Evolutionary conservation across 164 flowering plant species (phyloP).

Genomic region (Kingdonia uniflora): DNA sequence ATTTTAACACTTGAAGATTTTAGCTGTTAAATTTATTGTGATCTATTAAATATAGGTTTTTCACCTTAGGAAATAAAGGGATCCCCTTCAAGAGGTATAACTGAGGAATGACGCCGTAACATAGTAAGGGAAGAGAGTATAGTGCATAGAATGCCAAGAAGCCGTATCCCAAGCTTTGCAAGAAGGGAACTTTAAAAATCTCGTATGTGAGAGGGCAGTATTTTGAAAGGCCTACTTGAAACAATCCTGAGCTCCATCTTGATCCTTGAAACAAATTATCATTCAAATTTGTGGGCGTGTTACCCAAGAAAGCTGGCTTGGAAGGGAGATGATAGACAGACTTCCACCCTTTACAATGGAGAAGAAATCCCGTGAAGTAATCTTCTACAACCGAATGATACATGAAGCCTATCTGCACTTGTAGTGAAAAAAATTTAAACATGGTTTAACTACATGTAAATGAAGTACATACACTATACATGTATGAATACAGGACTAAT

Average conservation of each 20-base stretch:
- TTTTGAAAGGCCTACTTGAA: conserved; percentile 18
- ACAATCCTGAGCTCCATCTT: conserved; percentile 27
- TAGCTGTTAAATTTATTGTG: too few species aligned
- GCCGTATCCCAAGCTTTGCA: conserved; percentile 16
- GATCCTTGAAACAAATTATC: conserved; percentile 21
- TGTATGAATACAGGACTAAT: conserved; percentile 2
- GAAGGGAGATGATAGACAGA: conserved; percentile 22
- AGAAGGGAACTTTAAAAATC: conserved; percentile 16
- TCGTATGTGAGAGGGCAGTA: conserved; percentile 16
- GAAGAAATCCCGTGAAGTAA: conserved; percentile 17
- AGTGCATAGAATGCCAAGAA: conserved; percentile 10
- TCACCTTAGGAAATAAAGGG: conserved; percentile 27
- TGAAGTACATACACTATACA: not conserved
- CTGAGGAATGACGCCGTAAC: conserved; percentile 20
- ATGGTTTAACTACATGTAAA: not conserved
- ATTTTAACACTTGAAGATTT: not conserved
- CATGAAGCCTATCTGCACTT: conserved; percentile 20
- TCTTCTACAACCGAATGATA: conserved; percentile 18
- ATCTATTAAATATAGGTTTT: not conserved
- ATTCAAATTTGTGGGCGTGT: conserved; percentile 20
- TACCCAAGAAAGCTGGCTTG: conserved; percentile 23
- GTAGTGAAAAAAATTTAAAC: not conserved
- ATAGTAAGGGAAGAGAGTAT: conserved; percentile 4
- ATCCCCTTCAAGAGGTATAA: conserved; percentile 17
- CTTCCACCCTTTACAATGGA: conserved; percentile 30